A percentile compares a stretch with the other conserved stretches of the same genome.
Evolutionary conservation across 805 yeast species (phyloP).

Genomic region (Aciculoconidium aculeatum): DNA sequence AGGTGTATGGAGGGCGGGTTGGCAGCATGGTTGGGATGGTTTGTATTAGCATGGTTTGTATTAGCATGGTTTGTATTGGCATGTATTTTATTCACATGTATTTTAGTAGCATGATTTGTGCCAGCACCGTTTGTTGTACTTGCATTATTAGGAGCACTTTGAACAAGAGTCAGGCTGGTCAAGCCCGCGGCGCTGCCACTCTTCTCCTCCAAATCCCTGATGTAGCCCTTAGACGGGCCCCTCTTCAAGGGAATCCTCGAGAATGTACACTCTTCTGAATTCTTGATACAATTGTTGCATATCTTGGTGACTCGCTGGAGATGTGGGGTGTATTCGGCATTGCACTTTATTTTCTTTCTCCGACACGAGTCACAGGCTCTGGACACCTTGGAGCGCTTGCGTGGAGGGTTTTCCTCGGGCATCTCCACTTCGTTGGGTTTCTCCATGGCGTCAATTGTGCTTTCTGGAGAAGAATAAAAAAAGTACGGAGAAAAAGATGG

Average conservation of each 20-base stretch:
- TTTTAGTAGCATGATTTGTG: too few species aligned
- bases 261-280: constrained; percentile 58
- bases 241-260: constrained; percentile 69
- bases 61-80: too few species aligned
- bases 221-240: constrained; percentile 74
- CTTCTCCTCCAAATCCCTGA: constrained; percentile 37
- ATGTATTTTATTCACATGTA: too few species aligned
- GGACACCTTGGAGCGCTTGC: constrained; percentile 68
- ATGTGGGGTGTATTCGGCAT: constrained; percentile 46
- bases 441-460: too few species aligned
- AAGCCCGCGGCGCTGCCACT: constrained; percentile 16
- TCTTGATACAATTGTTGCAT: constrained; percentile 60
- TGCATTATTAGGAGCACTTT: constrained; percentile 6
- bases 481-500: too few species aligned
- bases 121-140: too few species aligned
- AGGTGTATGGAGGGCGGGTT: constrained; percentile 7
- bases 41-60: too few species aligned
- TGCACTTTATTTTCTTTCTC: constrained; percentile 65
- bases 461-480: too few species aligned
- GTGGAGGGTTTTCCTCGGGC: constrained; percentile 20
- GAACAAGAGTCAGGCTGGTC: too few species aligned
- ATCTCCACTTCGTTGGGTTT: too few species aligned
- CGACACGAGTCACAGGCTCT: constrained; percentile 81
- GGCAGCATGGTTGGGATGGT: too few species aligned
- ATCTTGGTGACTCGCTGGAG: constrained; percentile 43